Conservation (phyloP, 2,329 filamentous ascomycete species). For the Neonectria punicea region DNA sequence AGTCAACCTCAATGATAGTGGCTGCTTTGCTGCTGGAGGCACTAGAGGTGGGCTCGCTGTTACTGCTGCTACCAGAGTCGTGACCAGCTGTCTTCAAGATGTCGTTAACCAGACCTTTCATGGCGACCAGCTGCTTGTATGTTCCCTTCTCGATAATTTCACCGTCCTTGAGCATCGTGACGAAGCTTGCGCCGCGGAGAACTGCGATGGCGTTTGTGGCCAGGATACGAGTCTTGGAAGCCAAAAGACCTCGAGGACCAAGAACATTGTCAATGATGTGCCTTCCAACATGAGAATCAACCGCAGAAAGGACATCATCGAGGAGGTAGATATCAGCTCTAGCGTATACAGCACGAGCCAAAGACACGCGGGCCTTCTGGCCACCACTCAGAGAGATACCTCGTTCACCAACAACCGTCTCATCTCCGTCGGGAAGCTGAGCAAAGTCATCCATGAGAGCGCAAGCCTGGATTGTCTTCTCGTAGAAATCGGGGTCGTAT, state of each 20-base stretch:
- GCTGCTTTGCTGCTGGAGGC: slow-evolving; percentile 63
- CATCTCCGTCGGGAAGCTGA: slow-evolving; percentile 92
- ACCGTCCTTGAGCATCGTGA: slow-evolving; percentile 85
- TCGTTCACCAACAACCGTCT: slow-evolving; percentile 95
- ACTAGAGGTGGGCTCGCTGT: slow-evolving; percentile 57
- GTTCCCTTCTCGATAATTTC: slow-evolving; percentile 88
- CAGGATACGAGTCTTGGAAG: slow-evolving; percentile 87
- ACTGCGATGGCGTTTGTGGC: slow-evolving; percentile 97
- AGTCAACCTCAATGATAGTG: slow-evolving; percentile 64
- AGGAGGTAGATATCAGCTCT: slow-evolving; percentile 96
- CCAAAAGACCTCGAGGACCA: slow-evolving; percentile 83
- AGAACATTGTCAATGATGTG: slow-evolving; percentile 96
- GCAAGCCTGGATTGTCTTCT: slow-evolving; percentile 90
- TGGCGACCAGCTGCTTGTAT: slow-evolving; percentile 89
- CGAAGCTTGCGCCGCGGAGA: slow-evolving; percentile 87
- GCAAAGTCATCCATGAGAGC: slow-evolving; percentile 91
- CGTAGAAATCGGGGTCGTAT: slow-evolving; percentile 94
- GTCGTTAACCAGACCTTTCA: slow-evolving; percentile 90
- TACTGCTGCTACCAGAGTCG: slow-evolving; percentile 57
- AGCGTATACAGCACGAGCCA: slow-evolving; percentile 95
- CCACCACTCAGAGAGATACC: slow-evolving; percentile 96
- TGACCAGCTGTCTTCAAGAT: slow-evolving; percentile 81
- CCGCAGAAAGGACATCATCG: slow-evolving; percentile 93
- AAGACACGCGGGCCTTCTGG: slow-evolving; percentile 91
- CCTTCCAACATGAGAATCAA: slow-evolving; percentile 96